Evolutionary conservation across 495 filamentous ascomycete genomes (phyloP), one percentile per base, ranked within the genome.

Genomic region (Tuber brumale): DNA sequence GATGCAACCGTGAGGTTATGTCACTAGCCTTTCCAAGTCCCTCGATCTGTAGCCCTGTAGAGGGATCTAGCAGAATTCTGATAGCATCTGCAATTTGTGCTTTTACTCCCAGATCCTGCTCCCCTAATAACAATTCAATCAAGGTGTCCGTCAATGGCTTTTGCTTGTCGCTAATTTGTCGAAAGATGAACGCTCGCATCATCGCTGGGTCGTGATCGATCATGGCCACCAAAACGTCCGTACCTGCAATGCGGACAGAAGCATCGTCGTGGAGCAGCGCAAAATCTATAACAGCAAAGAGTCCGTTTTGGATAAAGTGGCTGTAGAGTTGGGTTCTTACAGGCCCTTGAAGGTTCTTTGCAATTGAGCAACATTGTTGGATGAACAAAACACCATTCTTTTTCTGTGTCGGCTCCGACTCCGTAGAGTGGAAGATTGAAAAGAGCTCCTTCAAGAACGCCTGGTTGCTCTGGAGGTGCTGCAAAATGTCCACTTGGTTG

Each of bases 401-500:
- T 85, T 94, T 96, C 80, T 92, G 90, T 81, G 88, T 89, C 35
- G 86, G 85, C 66, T 92, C 88, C 70, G 87, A 86, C 76, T 88
- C 89, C 70, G 90, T 86, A 1, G 89, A 86, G 73, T 89, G 87
- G 82, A 99, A 97, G 80, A 98, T 93, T 57, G 87, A 87, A 84
- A 98, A 99, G n/a, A 98, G 86, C 78, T 98, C 92, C 78, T 89
- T 91, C 35, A 98, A 86, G 83, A 96, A 97, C 14, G 85, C 84
- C 16, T 85, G 86, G 80, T 95, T 97, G 23, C 86, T 86, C 84
- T 97, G 94, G 39, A 99, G 88, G 85, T 97, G 93, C 80, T 93
- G 91, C 70, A 98, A 91, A 82, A 99, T 97, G 81, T 99, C 95
- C 78, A 98, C 94, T 86, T 99, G 95, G 84, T 97, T 94, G 88